A percentile compares a stretch with the other conserved stretches of the same genome.
Conservation (phyloP, 2,329 filamentous ascomycete species). For the Rutstroemia sp. region DNA sequence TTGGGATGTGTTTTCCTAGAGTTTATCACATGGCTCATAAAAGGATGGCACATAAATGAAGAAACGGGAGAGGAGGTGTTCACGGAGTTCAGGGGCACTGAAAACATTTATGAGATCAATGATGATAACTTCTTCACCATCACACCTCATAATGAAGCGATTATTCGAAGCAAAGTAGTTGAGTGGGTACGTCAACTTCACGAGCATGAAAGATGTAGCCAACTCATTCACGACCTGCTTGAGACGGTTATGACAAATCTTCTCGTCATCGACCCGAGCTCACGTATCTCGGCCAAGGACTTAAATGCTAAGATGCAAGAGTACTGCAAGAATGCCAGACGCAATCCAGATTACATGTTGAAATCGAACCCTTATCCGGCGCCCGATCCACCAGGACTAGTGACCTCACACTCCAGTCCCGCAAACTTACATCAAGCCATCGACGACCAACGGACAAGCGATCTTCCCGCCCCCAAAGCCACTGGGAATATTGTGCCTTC, state of each 20-base stretch:
- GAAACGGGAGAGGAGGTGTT: conserved; percentile 13
- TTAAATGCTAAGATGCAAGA: conserved; percentile 4
- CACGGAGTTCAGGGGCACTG: conserved; percentile 6
- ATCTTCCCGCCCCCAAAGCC: no score
- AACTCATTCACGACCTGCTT: conserved; percentile 15
- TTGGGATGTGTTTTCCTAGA: conserved; percentile 33
- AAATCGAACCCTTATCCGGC: conserved; percentile 1
- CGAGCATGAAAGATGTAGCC: conserved; percentile 11
- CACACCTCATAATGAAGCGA: conserved; percentile 1
- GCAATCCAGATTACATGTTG: conserved; percentile 13
- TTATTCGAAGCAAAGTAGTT: conserved; percentile 7
- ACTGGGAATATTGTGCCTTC: no score
- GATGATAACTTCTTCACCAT: conserved; percentile 22
- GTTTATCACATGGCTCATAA: conserved; percentile 31
- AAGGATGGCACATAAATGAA: conserved; percentile 11
- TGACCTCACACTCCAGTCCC: no score
- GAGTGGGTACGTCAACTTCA: conserved; percentile 12
- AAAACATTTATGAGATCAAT: neutral
- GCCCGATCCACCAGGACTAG: no score
- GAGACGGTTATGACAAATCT: conserved; percentile 12
- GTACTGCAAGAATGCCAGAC: neutral
- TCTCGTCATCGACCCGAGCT: conserved; percentile 10
- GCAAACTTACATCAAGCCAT: neutral
- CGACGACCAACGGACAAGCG: no score
- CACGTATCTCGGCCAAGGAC: neutral